Conservation (phyloP, 139 green algal species). For the Chlamydomonas sphaeroides region DNA sequence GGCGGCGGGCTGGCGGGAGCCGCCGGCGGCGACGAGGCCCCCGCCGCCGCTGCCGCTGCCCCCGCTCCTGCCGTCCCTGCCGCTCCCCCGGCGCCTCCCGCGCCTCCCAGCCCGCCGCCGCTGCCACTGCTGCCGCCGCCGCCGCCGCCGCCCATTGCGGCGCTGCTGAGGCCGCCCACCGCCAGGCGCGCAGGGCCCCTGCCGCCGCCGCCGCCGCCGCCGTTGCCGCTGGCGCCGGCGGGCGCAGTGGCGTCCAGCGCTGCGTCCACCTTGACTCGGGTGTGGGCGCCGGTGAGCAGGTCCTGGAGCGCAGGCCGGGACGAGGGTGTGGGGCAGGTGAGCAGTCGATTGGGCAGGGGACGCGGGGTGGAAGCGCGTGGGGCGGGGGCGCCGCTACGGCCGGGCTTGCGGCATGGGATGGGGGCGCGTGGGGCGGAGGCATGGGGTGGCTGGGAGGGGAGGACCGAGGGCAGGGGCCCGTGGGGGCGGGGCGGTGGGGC, state of each 20-base stretch:
- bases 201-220: not conserved
- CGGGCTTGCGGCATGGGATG: too few relatives aligned
- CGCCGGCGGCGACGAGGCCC: too few relatives aligned
- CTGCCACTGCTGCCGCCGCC: conserved; percentile 2
- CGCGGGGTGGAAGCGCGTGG: not conserved
- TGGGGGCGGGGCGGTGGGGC: too few relatives aligned
- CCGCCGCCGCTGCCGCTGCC: too few relatives aligned
- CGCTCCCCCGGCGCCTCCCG: too few relatives aligned
- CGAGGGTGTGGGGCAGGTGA: too few relatives aligned
- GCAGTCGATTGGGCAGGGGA: not conserved
- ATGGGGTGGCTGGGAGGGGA: too few relatives aligned
- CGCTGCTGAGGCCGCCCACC: not conserved
- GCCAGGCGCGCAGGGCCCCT: too few relatives aligned
- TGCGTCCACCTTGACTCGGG: conserved; percentile 29
- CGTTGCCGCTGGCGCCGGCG: not conserved
- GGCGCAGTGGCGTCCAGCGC: not conserved
- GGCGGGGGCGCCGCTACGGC: too few relatives aligned
- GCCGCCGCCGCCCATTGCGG: conserved; percentile 2
- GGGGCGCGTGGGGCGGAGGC: too few relatives aligned
- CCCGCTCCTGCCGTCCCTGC: too few relatives aligned
- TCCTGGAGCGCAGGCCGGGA: conserved; percentile 18
- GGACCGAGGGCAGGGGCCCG: too few relatives aligned
- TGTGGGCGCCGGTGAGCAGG: conserved; percentile 63
- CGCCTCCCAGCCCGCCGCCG: not conserved
- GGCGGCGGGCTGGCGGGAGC: not conserved